Conservation (phyloP, 331 rosid species). For the Dryas integrifolia region DNA sequence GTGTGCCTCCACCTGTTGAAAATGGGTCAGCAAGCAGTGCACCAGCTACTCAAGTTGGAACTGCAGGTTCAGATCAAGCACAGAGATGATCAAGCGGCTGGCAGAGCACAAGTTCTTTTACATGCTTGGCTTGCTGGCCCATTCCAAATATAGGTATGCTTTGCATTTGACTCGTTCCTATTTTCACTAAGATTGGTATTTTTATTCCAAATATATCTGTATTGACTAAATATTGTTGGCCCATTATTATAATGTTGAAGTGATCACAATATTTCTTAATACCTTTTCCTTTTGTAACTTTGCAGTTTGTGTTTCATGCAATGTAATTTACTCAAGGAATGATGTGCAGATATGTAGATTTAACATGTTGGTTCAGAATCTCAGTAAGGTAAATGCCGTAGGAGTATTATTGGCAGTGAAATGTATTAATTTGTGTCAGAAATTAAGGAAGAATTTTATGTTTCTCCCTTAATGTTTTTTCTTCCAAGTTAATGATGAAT, state of each 20-base stretch:
- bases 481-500: constrained; percentile 13
- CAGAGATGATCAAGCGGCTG: constrained; percentile 61
- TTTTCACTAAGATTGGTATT: not conserved
- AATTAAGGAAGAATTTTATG: constrained; percentile 1
- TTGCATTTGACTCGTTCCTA: not conserved
- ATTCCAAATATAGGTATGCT: constrained; percentile 34
- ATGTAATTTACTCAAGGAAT: constrained; percentile 41
- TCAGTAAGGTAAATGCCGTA: constrained; percentile 30
- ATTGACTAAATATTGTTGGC: not conserved
- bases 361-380: constrained; percentile 30
- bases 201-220: not conserved
- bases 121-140: constrained; percentile 71
- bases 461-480: constrained; percentile 7
- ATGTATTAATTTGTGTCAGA: constrained; percentile 12
- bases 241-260: not conserved
- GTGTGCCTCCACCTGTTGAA: constrained; percentile 72
- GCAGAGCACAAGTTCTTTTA: constrained; percentile 62
- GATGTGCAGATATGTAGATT: constrained; percentile 45
- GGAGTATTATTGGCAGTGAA: constrained; percentile 27
- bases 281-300: not conserved
- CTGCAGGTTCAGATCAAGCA: constrained; percentile 65
- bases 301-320: constrained; percentile 46
- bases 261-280: not conserved
- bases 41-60: constrained; percentile 61
- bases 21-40: constrained; percentile 70